phyloP scores from a whole-genome alignment of 129 eudicot genomes.

The Dittrichia graveolens region DNA sequence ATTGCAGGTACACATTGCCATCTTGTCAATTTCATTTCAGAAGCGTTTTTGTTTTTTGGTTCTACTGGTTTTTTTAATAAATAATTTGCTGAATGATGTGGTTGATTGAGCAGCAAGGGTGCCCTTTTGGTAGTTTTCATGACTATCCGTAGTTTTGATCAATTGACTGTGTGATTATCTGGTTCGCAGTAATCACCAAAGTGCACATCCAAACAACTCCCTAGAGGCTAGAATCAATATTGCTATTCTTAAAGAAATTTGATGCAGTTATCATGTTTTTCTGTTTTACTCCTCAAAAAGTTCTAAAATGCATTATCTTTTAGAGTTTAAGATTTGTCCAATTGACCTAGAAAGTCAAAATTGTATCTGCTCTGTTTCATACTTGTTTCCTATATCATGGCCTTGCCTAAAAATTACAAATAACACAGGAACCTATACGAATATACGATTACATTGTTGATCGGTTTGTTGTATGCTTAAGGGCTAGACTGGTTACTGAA shows the following conservation, averaged over 20 bases:
- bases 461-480: constrained; percentile 19
- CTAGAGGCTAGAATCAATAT: background rate
- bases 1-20: constrained; percentile 55
- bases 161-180: background rate
- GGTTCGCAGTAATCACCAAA: background rate
- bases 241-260: background rate
- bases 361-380: constrained; percentile 6
- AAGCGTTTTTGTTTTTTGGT: constrained; percentile 3
- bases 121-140: background rate
- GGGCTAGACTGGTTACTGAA: too few species aligned
- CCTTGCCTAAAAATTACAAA: background rate
- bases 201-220: background rate
- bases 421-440: background rate
- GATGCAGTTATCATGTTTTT: background rate
- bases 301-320: constrained; percentile 10
- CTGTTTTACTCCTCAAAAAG: background rate
- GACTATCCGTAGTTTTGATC: background rate
- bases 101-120: background rate
- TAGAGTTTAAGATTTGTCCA: constrained; percentile 16
- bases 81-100: background rate
- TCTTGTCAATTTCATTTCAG: background rate
- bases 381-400: background rate
- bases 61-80: background rate
- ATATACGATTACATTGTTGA: background rate
- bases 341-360: constrained; percentile 4